Conservation (phyloP, 371 early-diverging fungal genomes). For the Syncephalastrum contaminatum region DNA sequence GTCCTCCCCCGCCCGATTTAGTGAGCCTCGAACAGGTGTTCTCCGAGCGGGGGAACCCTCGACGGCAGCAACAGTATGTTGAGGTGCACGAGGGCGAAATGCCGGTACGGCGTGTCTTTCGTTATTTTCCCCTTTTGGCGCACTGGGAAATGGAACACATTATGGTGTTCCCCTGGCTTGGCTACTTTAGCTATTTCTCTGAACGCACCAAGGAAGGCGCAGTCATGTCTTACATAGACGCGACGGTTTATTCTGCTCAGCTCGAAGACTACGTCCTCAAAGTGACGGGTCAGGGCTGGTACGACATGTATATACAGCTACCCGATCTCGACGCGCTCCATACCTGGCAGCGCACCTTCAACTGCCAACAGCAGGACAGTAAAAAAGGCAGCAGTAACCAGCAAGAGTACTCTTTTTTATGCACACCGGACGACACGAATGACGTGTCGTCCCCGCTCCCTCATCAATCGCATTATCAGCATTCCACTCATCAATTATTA, state of each 20-base stretch:
- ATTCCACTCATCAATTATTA: constrained; percentile 9
- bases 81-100: constrained; percentile 50
- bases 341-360: constrained; percentile 48
- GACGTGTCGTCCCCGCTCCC: not conserved
- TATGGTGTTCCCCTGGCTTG: constrained; percentile 53
- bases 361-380: constrained; percentile 8
- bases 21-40: constrained; percentile 20
- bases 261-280: constrained; percentile 53
- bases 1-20: constrained; percentile 9
- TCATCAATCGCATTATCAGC: not conserved
- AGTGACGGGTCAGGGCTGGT: constrained; percentile 47
- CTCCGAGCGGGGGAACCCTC: constrained; percentile 19
- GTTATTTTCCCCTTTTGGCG: constrained; percentile 53
- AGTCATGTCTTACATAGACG: constrained; percentile 48
- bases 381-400: not conserved
- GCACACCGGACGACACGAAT: not conserved
- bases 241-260: constrained; percentile 40
- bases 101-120: constrained; percentile 52
- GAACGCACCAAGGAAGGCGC: constrained; percentile 45
- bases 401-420: not conserved
- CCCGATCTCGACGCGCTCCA: constrained; percentile 44
- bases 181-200: constrained; percentile 58
- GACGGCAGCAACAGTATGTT: constrained; percentile 13
- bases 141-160: constrained; percentile 62
- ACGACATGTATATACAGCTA: constrained; percentile 53